These are phyloP conservation scores for Stenogyne calaminthoides DNA, from an alignment of 305 asterid genomes.

Conservation along the genomic window DNA sequence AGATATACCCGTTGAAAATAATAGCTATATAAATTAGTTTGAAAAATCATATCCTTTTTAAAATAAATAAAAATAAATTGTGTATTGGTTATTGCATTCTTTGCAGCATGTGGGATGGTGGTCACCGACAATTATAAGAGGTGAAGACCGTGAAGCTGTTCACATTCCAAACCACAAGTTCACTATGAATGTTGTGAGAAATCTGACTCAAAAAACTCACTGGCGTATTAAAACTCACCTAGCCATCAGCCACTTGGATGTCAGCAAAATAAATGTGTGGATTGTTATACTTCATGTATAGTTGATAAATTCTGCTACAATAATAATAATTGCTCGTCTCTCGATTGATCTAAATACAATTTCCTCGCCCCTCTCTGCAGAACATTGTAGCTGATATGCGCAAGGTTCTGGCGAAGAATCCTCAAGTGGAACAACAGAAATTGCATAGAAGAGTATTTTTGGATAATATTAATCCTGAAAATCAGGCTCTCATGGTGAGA, in stretches of 20 bases:
- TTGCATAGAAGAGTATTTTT: constrained; percentile 95
- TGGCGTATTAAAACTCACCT: constrained; percentile 98
- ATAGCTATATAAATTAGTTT: background rate
- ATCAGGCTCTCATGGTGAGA: constrained; percentile 93
- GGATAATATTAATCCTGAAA: constrained; percentile 84
- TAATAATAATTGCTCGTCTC: constrained; percentile 17
- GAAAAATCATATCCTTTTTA: constrained; percentile 6
- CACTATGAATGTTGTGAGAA: constrained; percentile 91
- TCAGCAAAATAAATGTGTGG: constrained; percentile 91
- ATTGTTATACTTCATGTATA: constrained; percentile 12
- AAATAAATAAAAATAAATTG: background rate
- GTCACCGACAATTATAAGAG: constrained; percentile 97
- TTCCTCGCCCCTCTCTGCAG: constrained; percentile 44
- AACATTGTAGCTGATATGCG: constrained; percentile 99
- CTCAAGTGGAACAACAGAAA: constrained; percentile 98
- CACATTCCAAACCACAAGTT: constrained; percentile 99
- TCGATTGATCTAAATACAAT: constrained; percentile 21
- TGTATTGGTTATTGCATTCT: constrained; percentile 12
- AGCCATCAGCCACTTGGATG: constrained; percentile 95
- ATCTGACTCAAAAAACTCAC: constrained; percentile 91
- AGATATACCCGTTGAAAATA: constrained; percentile 21
- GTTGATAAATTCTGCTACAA: constrained; percentile 15
- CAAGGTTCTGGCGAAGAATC: constrained; percentile 94
- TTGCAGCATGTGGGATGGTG: constrained; percentile 99
- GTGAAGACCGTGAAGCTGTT: constrained; percentile 99